Conservation (phyloP, 73 alveolate species). For the Blepharisma stoltei region DNA sequence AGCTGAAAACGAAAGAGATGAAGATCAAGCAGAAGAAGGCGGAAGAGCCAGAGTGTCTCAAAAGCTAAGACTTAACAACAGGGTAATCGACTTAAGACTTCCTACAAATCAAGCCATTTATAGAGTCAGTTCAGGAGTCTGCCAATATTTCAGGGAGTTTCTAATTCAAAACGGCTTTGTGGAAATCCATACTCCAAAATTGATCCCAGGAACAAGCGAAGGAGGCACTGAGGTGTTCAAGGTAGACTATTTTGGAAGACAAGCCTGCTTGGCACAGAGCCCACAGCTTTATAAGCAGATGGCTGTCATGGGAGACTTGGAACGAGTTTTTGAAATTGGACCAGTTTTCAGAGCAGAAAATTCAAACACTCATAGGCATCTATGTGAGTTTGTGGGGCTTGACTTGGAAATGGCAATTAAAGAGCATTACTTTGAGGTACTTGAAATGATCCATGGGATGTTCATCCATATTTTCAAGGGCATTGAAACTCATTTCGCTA, state of each 20-base stretch:
- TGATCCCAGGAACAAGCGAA: constrained; percentile 99
- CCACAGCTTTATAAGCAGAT: constrained; percentile 99
- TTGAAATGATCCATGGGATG: constrained; percentile 82
- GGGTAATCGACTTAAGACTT: constrained; percentile 93
- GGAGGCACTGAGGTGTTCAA: constrained; percentile 99
- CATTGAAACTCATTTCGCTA: constrained; percentile 64
- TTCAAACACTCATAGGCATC: constrained; percentile 90
- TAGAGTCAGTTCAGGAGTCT: constrained; percentile 90
- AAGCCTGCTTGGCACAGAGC: constrained; percentile 98
- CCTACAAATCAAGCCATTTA: constrained; percentile 96
- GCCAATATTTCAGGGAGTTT: constrained; percentile 92
- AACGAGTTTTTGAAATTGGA: constrained; percentile 98
- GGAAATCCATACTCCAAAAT: constrained; percentile 99
- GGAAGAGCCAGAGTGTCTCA: constrained; percentile 71
- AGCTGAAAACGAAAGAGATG: constrained; percentile 63
- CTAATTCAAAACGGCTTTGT: constrained; percentile 77
- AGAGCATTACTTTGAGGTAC: constrained; percentile 96
- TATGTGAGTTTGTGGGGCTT: constrained; percentile 99
- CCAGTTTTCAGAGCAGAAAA: constrained; percentile 98
- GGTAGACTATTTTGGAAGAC: constrained; percentile 80
- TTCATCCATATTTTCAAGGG: constrained; percentile 87
- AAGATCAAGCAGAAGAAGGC: constrained; percentile 50
- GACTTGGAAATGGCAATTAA: constrained; percentile 99
- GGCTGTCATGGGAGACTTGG: constrained; percentile 96
- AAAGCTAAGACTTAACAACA: constrained; percentile 91